A percentile compares a stretch with the other conserved stretches of the same genome.
Evolutionary conservation across 768 basidiomycete genomes (phyloP).

Genomic region (Auriscalpium microsporum): DNA sequence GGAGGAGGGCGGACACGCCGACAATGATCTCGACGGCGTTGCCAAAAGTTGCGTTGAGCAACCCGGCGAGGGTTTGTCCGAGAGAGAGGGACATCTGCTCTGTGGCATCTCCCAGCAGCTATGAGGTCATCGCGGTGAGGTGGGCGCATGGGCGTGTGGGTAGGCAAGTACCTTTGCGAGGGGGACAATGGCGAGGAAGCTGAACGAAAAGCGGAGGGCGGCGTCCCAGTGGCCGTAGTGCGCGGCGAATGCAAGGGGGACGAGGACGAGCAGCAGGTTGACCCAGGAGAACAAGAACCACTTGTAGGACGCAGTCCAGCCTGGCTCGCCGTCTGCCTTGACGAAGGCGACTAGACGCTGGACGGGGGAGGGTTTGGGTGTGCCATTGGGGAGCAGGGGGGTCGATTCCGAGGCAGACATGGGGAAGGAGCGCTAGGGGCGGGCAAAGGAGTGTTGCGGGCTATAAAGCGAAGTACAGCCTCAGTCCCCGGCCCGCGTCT

Average conservation of each 20-base stretch:
- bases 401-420: constrained; percentile 11
- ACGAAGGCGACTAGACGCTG: constrained; percentile 33
- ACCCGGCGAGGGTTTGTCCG: constrained; percentile 78
- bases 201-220: constrained; percentile 61
- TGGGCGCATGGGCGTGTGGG: not conserved
- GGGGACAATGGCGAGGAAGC: constrained; percentile 79
- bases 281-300: constrained; percentile 62
- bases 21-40: constrained; percentile 88
- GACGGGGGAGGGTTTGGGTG: constrained; percentile 30
- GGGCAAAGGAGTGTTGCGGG: not conserved
- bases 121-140: not conserved
- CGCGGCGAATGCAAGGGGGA: constrained; percentile 63
- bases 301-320: constrained; percentile 46
- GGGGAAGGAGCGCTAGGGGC: not conserved
- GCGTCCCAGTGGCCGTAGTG: constrained; percentile 70
- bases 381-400: constrained; percentile 19
- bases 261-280: constrained; percentile 71
- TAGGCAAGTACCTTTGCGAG: constrained; percentile 60
- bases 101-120: constrained; percentile 76
- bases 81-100: constrained; percentile 72
- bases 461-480: not conserved
- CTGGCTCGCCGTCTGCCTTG: constrained; percentile 57
- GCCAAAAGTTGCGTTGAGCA: constrained; percentile 79
- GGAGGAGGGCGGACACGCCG: constrained; percentile 66
- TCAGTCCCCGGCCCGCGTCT: too few relatives aligned